Evolutionary conservation across 371 early-diverging fungal genomes (phyloP).

Genomic region (Actinomortierella ambigua): DNA sequence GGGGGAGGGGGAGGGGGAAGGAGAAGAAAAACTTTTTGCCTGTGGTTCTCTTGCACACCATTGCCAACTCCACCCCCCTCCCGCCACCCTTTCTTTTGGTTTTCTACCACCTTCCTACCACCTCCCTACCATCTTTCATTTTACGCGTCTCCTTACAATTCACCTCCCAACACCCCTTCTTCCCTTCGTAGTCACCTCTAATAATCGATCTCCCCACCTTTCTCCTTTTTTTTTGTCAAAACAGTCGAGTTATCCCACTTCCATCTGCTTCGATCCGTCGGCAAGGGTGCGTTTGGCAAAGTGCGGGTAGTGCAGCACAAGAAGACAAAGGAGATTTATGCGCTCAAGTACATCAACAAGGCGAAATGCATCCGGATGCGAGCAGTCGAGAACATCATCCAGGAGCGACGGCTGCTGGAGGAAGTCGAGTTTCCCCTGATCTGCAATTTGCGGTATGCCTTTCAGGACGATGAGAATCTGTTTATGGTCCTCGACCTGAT

Average conservation of each 20-base stretch:
- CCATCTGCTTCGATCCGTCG: slow-evolving; percentile 69
- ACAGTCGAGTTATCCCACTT: slow-evolving; percentile 71
- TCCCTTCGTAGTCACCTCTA: no score
- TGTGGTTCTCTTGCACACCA: neutral
- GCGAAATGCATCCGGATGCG: slow-evolving; percentile 68
- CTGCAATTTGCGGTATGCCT: slow-evolving; percentile 67
- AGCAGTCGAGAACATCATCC: slow-evolving; percentile 74
- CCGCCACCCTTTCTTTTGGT: neutral
- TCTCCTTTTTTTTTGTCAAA: slow-evolving; percentile 4
- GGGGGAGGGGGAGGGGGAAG: no score
- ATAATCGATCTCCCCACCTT: slow-evolving; percentile 4
- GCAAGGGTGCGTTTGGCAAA: slow-evolving; percentile 81
- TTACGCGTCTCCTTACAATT: no score
- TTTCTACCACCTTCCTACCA: neutral
- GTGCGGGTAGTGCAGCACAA: slow-evolving; percentile 88
- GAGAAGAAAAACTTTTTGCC: no score
- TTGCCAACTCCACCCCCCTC: neutral
- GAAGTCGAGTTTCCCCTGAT: slow-evolving; percentile 64
- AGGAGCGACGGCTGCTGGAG: slow-evolving; percentile 71
- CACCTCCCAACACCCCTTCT: neutral
- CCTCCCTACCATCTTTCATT: neutral
- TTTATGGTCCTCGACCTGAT: slow-evolving; percentile 85
- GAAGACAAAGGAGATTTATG: slow-evolving; percentile 67
- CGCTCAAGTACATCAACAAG: slow-evolving; percentile 87
- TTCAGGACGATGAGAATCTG: slow-evolving; percentile 69